A percentile compares a stretch with the other conserved stretches of the same genome.
phyloP scores from a whole-genome alignment of 2,329 filamentous ascomycete genomes.

The Claviceps sp. region DNA sequence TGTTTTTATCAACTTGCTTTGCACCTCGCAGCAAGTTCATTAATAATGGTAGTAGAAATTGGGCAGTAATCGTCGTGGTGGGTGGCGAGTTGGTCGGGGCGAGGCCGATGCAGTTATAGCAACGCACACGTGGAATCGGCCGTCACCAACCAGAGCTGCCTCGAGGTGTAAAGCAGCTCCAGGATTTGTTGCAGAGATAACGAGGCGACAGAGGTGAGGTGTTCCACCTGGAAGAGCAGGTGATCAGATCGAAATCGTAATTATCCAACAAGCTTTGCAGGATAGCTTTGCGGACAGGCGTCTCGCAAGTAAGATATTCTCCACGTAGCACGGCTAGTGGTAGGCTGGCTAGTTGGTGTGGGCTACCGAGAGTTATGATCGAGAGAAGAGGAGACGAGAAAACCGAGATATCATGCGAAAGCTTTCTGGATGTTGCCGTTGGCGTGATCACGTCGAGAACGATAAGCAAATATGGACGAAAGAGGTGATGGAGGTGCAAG shows the following conservation, averaged over 20 bases:
- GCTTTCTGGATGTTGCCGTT: neutral
- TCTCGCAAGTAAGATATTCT: neutral
- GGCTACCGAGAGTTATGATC: no score
- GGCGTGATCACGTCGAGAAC: neutral
- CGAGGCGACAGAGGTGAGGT: neutral
- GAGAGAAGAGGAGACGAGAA: neutral
- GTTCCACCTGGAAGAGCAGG: neutral
- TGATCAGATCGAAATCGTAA: neutral
- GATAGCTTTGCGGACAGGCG: neutral
- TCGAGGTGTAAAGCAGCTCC: neutral
- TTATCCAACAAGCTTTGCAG: neutral
- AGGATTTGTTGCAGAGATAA: slow-evolving; percentile 3
- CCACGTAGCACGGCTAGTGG: neutral
- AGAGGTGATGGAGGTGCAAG: neutral
- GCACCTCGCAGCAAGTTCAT: slow-evolving; percentile 2
- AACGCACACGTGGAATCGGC: slow-evolving; percentile 1
- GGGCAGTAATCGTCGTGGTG: slow-evolving; percentile 3
- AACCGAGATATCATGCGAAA: neutral
- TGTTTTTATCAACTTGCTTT: slow-evolving; percentile 6
- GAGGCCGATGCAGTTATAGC: slow-evolving; percentile 5
- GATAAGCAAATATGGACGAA: neutral
- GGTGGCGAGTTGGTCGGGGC: neutral
- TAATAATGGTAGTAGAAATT: neutral
- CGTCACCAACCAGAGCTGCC: slow-evolving; percentile 5
- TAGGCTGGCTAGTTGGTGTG: neutral